phyloP scores from a whole-genome alignment of 495 filamentous ascomycete species.

The Podospora fimiseda region DNA sequence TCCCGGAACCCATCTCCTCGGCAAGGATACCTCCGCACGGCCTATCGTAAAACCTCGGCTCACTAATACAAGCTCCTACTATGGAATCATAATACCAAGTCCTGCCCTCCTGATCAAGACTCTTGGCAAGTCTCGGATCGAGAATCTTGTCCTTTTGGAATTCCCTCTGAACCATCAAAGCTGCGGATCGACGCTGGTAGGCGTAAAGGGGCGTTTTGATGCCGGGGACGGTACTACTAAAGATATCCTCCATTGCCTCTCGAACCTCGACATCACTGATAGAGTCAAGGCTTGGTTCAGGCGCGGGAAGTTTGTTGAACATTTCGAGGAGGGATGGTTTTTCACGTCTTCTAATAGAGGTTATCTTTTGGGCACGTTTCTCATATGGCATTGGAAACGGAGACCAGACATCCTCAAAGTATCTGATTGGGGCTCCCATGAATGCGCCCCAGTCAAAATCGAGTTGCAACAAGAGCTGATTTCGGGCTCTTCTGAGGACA shows the following conservation, averaged over 20 bases:
- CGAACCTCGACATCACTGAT: conserved; percentile 52
- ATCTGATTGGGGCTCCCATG: conserved; percentile 34
- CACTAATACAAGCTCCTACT: conserved; percentile 50
- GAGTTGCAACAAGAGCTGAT: conserved; percentile 46
- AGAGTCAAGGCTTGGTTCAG: conserved; percentile 47
- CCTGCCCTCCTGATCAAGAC: conserved; percentile 52
- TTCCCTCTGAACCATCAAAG: conserved; percentile 82
- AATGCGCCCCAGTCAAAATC: conserved; percentile 53
- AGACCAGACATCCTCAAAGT: not conserved
- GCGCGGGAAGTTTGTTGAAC: conserved; percentile 79
- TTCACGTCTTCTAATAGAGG: not conserved
- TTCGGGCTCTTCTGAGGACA: conserved; percentile 39
- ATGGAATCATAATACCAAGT: conserved; percentile 69
- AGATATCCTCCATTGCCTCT: conserved; percentile 56
- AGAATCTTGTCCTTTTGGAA: conserved; percentile 53
- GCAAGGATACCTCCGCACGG: conserved; percentile 72
- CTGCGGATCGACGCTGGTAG: conserved; percentile 78
- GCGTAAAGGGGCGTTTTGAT: conserved; percentile 64
- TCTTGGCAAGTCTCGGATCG: conserved; percentile 64
- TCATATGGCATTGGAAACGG: conserved; percentile 1
- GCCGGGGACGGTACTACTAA: conserved; percentile 50
- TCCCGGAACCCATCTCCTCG: conserved; percentile 68
- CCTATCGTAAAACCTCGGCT: conserved; percentile 66
- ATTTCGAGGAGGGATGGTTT: conserved; percentile 67
- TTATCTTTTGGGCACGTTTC: not conserved